phyloP scores from a whole-genome alignment of 257 asterid genomes.

The Marsdenia floribunda region DNA sequence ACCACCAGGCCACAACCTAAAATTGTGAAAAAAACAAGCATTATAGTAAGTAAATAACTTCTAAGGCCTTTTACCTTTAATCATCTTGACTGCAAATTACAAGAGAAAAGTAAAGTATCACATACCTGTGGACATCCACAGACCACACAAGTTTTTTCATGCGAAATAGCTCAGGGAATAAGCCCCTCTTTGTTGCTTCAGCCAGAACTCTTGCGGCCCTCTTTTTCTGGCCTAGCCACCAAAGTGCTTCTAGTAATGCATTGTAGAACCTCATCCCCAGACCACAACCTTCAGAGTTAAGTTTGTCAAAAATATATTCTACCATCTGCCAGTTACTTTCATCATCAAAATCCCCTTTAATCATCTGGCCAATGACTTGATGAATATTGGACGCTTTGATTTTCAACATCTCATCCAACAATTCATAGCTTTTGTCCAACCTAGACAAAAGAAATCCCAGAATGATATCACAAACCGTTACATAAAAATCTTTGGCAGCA shows the following conservation, averaged over 20 bases:
- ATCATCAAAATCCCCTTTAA: slow-evolving; percentile 81
- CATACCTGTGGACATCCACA: slow-evolving; percentile 90
- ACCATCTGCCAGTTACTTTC: slow-evolving; percentile 91
- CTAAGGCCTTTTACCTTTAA: not conserved
- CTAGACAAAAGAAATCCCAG: slow-evolving; percentile 39
- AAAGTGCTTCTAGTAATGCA: slow-evolving; percentile 82
- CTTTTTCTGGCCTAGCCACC: slow-evolving; percentile 94
- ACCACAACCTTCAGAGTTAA: slow-evolving; percentile 82
- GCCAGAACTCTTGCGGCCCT: slow-evolving; percentile 85
- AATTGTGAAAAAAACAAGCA: slow-evolving; percentile 20
- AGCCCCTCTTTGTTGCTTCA: slow-evolving; percentile 87
- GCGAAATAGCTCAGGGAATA: slow-evolving; percentile 79
- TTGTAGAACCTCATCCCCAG: slow-evolving; percentile 76
- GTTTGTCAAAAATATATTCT: slow-evolving; percentile 86
- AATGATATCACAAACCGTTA: slow-evolving; percentile 6
- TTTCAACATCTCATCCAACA: slow-evolving; percentile 71
- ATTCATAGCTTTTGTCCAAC: slow-evolving; percentile 60
- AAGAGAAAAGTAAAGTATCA: slow-evolving; percentile 4
- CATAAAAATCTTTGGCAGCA: not conserved
- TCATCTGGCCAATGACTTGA: slow-evolving; percentile 87
- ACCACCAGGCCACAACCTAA: slow-evolving; percentile 94
- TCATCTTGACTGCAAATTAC: not conserved
- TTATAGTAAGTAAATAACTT: not conserved
- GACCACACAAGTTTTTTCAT: slow-evolving; percentile 77
- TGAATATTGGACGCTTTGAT: slow-evolving; percentile 64